A percentile compares a stretch with the other conserved stretches of the same genome.
Conservation (phyloP, 176 grass and related monocot genomes). For the Eragrostis curvula region DNA sequence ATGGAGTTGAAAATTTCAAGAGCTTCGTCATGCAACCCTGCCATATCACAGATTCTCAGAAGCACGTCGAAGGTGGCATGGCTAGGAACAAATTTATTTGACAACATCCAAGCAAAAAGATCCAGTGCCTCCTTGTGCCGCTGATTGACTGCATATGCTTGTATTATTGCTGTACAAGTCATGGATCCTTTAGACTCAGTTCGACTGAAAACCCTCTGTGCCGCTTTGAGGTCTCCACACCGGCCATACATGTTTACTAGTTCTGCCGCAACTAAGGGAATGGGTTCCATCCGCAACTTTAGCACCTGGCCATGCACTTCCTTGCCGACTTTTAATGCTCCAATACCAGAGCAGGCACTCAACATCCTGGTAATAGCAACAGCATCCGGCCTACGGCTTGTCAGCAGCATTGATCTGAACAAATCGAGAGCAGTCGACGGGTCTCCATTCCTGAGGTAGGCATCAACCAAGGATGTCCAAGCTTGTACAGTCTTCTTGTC, state of each 20-base stretch:
- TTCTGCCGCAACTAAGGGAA: slow-evolving; percentile 67
- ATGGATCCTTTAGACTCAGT: slow-evolving; percentile 68
- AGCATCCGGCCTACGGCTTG: slow-evolving; percentile 60
- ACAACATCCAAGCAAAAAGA: slow-evolving; percentile 78
- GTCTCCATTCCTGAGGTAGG: slow-evolving; percentile 73
- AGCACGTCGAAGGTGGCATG: slow-evolving; percentile 70
- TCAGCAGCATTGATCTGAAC: slow-evolving; percentile 72
- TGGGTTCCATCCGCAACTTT: slow-evolving; percentile 65
- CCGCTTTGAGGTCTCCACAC: slow-evolving; percentile 63
- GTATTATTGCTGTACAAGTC: slow-evolving; percentile 84
- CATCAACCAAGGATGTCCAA: slow-evolving; percentile 88
- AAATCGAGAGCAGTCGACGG: slow-evolving; percentile 60
- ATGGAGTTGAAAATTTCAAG: slow-evolving; percentile 69
- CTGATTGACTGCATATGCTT: slow-evolving; percentile 71
- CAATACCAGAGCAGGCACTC: slow-evolving; percentile 55
- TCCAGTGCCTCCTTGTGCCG: slow-evolving; percentile 65
- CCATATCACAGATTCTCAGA: slow-evolving; percentile 63
- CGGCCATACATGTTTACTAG: slow-evolving; percentile 83
- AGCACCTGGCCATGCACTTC: slow-evolving; percentile 72
- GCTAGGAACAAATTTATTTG: slow-evolving; percentile 72
- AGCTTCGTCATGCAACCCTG: slow-evolving; percentile 58
- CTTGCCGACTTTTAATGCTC: slow-evolving; percentile 53
- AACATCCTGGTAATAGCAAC: slow-evolving; percentile 80
- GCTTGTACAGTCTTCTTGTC: slow-evolving; percentile 73
- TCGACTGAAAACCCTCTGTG: slow-evolving; percentile 66